A percentile compares a stretch with the other conserved stretches of the same genome.
Evolutionary conservation across 805 yeast genomes (phyloP).

Genomic region (Starmerella sirachaensis): DNA sequence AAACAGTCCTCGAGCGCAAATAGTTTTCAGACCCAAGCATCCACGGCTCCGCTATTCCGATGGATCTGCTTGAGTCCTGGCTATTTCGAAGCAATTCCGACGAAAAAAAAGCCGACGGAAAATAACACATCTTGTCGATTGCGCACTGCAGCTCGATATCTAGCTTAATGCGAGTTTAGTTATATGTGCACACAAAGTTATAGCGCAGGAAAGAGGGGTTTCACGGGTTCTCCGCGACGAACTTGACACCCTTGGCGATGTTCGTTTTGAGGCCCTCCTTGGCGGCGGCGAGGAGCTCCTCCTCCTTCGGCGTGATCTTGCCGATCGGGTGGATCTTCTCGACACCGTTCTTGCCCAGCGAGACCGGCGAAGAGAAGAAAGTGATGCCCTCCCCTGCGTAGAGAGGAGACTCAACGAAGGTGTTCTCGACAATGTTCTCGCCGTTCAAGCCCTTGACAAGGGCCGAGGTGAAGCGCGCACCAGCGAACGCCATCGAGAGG

Average conservation of each 20-base stretch:
- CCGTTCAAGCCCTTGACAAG: slow-evolving; percentile 36
- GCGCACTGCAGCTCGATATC: too few relatives aligned
- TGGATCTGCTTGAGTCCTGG: too few relatives aligned
- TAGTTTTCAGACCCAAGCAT: too few relatives aligned
- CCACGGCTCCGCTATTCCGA: too few relatives aligned
- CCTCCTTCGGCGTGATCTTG: slow-evolving; percentile 62
- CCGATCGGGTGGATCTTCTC: slow-evolving; percentile 73
- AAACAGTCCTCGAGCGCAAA: too few relatives aligned
- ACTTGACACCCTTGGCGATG: slow-evolving; percentile 84
- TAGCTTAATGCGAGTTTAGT: too few relatives aligned
- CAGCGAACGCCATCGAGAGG: slow-evolving; percentile 87
- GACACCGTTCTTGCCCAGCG: slow-evolving; percentile 87
- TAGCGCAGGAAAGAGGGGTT: too few relatives aligned
- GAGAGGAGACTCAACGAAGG: slow-evolving; percentile 57
- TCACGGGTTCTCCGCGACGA: slow-evolving; percentile 41
- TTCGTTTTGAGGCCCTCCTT: slow-evolving; percentile 78
- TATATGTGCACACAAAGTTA: too few relatives aligned
- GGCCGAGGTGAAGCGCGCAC: slow-evolving; percentile 60
- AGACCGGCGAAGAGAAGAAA: slow-evolving; percentile 90
- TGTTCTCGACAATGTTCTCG: slow-evolving; percentile 38
- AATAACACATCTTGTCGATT: too few relatives aligned
- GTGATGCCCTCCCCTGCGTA: slow-evolving; percentile 84
- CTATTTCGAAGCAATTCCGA: too few relatives aligned
- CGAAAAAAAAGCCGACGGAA: too few relatives aligned
- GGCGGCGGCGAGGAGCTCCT: slow-evolving; percentile 66